A percentile compares a stretch with the other conserved stretches of the same genome.
These are phyloP conservation scores for Trichoderma hamatum DNA, from an alignment of 2,329 filamentous ascomycete genomes.

Conservation along the genomic window DNA sequence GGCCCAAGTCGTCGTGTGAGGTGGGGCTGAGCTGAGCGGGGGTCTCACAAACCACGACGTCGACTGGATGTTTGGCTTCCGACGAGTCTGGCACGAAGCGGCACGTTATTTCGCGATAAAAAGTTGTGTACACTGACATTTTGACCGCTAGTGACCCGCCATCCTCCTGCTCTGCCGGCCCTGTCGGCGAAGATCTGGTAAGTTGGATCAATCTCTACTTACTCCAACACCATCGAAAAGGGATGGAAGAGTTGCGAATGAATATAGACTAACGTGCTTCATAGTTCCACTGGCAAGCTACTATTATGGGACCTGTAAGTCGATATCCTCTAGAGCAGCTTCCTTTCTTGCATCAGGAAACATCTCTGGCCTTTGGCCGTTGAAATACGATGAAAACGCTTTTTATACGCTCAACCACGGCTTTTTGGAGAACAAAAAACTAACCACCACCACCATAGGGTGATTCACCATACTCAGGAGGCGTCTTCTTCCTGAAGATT, in stretches of 20 bases:
- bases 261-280: slow-evolving; percentile 34
- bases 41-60: slow-evolving; percentile 29
- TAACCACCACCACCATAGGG: slow-evolving; percentile 57
- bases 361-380: neutral
- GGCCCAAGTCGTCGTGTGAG: slow-evolving; percentile 24
- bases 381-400: neutral
- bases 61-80: slow-evolving; percentile 4
- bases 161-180: slow-evolving; percentile 97
- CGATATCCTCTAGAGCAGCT: slow-evolving; percentile 4
- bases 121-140: slow-evolving; percentile 31
- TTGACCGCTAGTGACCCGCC: slow-evolving; percentile 77
- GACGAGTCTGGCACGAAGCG: slow-evolving; percentile 3
- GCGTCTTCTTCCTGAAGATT: slow-evolving; percentile 98
- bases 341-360: neutral
- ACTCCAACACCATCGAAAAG: slow-evolving; percentile 16
- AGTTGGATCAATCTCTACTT: slow-evolving; percentile 43
- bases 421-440: slow-evolving; percentile 28
- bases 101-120: neutral
- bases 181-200: slow-evolving; percentile 97
- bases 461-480: slow-evolving; percentile 96
- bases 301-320: slow-evolving; percentile 98
- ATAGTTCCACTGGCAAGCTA: slow-evolving; percentile 99
- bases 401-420: neutral
- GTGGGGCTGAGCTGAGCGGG: slow-evolving; percentile 23
- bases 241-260: neutral